A percentile compares a stretch with the other conserved stretches of the same genome.
Conservation (phyloP, 331 rosid species). For the Ulmus americana region DNA sequence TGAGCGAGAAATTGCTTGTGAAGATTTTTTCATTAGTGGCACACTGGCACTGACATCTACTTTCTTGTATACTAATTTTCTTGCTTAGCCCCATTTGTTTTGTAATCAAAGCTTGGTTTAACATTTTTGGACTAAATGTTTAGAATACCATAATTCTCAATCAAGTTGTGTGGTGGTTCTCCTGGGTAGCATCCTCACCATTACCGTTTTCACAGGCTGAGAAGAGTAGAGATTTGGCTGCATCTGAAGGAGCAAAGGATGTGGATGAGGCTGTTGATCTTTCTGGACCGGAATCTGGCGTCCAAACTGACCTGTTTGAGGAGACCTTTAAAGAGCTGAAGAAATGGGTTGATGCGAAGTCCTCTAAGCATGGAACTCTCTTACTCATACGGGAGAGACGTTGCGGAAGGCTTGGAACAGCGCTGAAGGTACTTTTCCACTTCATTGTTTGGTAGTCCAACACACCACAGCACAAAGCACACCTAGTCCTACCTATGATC, state of each 20-base stretch:
- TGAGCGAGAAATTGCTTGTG: neutral
- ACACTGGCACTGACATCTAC: neutral
- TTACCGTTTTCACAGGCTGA: conserved; percentile 38
- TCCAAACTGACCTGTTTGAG: conserved; percentile 49
- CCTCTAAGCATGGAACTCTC: conserved; percentile 67
- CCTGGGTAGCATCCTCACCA: neutral
- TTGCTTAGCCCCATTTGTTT: no score
- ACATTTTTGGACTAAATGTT: no score
- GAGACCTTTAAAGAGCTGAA: conserved; percentile 70
- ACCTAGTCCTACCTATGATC: neutral
- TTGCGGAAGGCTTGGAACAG: conserved; percentile 67
- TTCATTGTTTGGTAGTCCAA: neutral
- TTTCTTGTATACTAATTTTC: neutral
- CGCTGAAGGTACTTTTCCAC: conserved; percentile 58
- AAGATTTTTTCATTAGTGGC: neutral
- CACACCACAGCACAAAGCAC: neutral
- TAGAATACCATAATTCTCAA: no score
- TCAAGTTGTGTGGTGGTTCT: neutral
- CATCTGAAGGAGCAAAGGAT: conserved; percentile 36
- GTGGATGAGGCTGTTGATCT: conserved; percentile 31
- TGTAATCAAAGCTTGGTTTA: no score
- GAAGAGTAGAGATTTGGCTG: conserved; percentile 22
- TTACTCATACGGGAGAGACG: conserved; percentile 69
- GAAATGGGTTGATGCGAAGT: conserved; percentile 83
- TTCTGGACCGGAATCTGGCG: conserved; percentile 28